Base-by-base conservation (phyloP, 169 alveolate species). In the Sarcocystis neurona region DNA sequence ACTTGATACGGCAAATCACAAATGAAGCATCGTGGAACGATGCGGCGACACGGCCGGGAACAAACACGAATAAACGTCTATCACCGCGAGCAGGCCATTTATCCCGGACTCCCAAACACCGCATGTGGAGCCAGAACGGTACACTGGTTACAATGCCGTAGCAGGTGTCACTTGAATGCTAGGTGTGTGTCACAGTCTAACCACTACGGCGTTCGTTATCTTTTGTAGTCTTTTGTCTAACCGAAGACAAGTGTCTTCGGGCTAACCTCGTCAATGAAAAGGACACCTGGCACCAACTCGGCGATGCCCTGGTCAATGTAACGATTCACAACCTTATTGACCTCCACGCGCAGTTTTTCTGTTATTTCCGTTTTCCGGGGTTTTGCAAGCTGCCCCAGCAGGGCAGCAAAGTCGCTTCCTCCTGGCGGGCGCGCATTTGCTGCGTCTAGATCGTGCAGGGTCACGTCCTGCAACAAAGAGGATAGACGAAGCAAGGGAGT, bases 301-400 rank as follows among this genome's bases (percentile, higher is more conserved):
- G 99, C 99, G 37, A 98, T 96, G 34, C 99, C 99, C 89, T 87
- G 93, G 89, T 92, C 95, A 27, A 94, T 84, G 56, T 98, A 98
- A 93, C 98, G 97, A 94, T 98, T 98, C 48, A 99, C 99, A 12
- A 98, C 99, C 95, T 98, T 98, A 95, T 99, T 98, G 74, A 99
- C 98, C 94, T 99, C 99, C 66, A 95, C 93, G 92, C 99, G 95
- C 88, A 99, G 97, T 91, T 98, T 98, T 84, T 99, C 99, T 15
- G 99, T 99, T 72, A 99, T 98, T 93, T 99, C 99, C 1, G 99
- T 99, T 89, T 98, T 98, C 95, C 98, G 97, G 30, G 99, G 99
- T 93, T 98, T 96, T 94, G 98, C 92, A 78, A 98, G 97, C 90
- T 98, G 97, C 68, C 99, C 99, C 97, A 99, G 95, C 92, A 98